Evolutionary conservation across 2,329 filamentous ascomycete species (phyloP), one percentile per base, ranked within the genome.

Genomic region (Colletotrichum navitas): DNA sequence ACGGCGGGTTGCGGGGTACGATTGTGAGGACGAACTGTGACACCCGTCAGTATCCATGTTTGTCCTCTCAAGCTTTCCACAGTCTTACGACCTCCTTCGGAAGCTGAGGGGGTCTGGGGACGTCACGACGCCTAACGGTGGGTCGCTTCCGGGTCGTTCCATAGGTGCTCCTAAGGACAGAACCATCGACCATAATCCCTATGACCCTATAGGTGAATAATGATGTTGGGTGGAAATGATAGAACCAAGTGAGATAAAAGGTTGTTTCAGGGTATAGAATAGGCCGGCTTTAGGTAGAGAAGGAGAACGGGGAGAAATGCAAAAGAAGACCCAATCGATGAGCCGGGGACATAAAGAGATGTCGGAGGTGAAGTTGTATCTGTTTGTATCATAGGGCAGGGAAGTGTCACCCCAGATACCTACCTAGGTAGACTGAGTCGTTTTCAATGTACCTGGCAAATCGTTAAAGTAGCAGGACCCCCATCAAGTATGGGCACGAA

Each of bases 21-120:
- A 56, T 39, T 58, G 61, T 21, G 55, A 71, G 24, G 65, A 66
- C 24, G 62, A 47, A 12, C 70, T 72, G 7, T 18, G 18, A 41
- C 43, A 24, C 4, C 8, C 5, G 24, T 68, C 12, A 68, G 24
- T 39, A 2, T 10, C 21, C 11, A n/a, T 1, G 14, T 11, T 24
- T 41, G 18, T 34, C 21, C 11, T 49, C 14, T 34, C 8, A 39
- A 39, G 10, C 36, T 12, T 8, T 16, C 2, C 29, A 21, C 41
- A 47, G 18, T 39, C 54, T 34, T 56, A 72, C 69, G 69, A 39
- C 47, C 60, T 47, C 55, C 55, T 67, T 14, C 52, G 52, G 24
- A 36, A n/a, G n/a, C 32, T 47, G 16, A 61, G 58, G 32, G 66
- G 41, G 34, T n/a, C 26, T 1, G 36, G 16, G 24, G 45, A 61